A percentile compares a stretch with the other conserved stretches of the same genome.
phyloP scores from a whole-genome alignment of 129 eudicot species.

The Flaveria robusta region DNA sequence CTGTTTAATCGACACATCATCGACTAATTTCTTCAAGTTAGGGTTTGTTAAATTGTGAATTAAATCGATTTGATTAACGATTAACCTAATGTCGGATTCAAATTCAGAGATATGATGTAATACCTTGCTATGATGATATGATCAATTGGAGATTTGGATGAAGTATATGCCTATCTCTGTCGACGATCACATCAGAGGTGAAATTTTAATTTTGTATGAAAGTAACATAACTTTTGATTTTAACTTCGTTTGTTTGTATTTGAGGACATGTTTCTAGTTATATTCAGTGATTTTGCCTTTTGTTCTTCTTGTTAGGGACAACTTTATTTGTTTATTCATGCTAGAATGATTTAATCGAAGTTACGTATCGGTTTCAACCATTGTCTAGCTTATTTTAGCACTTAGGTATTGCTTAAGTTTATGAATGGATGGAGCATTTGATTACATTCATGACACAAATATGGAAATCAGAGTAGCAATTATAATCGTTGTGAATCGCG shows the following conservation, averaged over 20 bases:
- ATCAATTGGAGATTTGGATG: slow-evolving; percentile 15
- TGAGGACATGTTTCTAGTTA: slow-evolving; percentile 32
- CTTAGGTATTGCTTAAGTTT: background rate
- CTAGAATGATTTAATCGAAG: slow-evolving; percentile 13
- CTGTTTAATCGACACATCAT: background rate
- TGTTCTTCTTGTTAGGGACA: slow-evolving; percentile 26
- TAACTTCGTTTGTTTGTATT: slow-evolving; percentile 26
- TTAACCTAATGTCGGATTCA: background rate
- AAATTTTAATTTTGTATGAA: slow-evolving; percentile 8
- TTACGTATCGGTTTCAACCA: slow-evolving; percentile 1
- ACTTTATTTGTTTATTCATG: slow-evolving; percentile 14
- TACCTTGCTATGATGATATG: background rate
- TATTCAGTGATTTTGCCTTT: background rate
- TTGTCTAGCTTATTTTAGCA: background rate
- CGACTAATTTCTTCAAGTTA: background rate
- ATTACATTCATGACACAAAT: no score
- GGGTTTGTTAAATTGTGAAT: background rate
- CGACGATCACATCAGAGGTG: slow-evolving; percentile 17
- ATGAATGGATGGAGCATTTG: background rate
- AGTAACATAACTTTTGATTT: slow-evolving; percentile 10
- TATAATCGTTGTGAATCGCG: no score
- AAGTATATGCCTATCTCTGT: slow-evolving; percentile 7
- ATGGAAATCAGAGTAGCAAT: no score
- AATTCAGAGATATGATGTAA: background rate
- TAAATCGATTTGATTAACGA: background rate